Conservation (phyloP, 371 early-diverging fungal species). For the Saksenaea oblongispora region DNA sequence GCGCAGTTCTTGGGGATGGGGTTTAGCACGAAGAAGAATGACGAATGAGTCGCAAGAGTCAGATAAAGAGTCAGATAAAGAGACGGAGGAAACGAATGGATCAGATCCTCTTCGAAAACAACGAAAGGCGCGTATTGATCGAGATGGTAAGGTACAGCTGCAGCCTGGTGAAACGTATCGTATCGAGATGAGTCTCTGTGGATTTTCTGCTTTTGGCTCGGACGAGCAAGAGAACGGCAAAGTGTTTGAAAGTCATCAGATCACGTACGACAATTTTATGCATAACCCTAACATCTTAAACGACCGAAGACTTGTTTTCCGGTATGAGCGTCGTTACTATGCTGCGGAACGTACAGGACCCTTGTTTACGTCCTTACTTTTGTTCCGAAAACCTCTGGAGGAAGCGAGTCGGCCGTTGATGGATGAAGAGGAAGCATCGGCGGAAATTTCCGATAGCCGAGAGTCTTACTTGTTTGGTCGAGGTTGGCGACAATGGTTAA, state of each 20-base stretch:
- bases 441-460: slow-evolving; percentile 36
- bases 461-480: slow-evolving; percentile 47
- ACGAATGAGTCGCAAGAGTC: slow-evolving; percentile 10
- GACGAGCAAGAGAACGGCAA: slow-evolving; percentile 54
- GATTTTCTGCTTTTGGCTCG: slow-evolving; percentile 39
- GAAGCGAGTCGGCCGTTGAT: not conserved
- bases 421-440: not conserved
- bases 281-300: slow-evolving; percentile 67
- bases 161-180: slow-evolving; percentile 35
- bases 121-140: slow-evolving; percentile 41
- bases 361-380: slow-evolving; percentile 53
- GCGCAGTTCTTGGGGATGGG: slow-evolving; percentile 11
- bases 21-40: not conserved
- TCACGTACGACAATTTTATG: slow-evolving; percentile 66
- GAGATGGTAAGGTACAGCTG: slow-evolving; percentile 14
- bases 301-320: slow-evolving; percentile 69
- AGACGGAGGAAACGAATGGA: not conserved
- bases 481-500: slow-evolving; percentile 59
- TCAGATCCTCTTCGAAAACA: not conserved
- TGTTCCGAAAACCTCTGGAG: slow-evolving; percentile 42
- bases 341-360: slow-evolving; percentile 49
- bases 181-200: slow-evolving; percentile 64
- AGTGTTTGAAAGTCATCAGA: slow-evolving; percentile 61
- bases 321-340: slow-evolving; percentile 61
- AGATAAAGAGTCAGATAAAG: not conserved